phyloP scores from a whole-genome alignment of 2,329 filamentous ascomycete species.

The Neofusicoccum ribis region DNA sequence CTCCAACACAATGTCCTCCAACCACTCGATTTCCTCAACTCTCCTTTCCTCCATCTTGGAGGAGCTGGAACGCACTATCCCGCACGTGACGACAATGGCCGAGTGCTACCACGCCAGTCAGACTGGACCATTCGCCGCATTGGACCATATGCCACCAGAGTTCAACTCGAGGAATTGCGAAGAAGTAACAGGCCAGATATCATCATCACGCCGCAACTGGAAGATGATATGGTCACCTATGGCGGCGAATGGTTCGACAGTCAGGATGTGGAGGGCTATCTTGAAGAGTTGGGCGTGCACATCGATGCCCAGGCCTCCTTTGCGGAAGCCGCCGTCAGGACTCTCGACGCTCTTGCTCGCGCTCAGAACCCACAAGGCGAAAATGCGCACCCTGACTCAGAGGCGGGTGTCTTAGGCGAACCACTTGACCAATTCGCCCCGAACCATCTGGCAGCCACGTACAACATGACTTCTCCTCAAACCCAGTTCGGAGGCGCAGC shows the following conservation, averaged over 20 bases:
- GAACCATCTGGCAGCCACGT: neutral
- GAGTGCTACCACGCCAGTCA: slow-evolving; percentile 33
- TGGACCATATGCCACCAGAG: slow-evolving; percentile 25
- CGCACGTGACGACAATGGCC: slow-evolving; percentile 39
- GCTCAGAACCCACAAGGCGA: neutral
- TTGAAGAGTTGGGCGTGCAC: slow-evolving; percentile 62
- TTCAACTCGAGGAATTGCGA: slow-evolving; percentile 1
- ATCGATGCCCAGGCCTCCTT: slow-evolving; percentile 64
- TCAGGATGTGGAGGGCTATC: slow-evolving; percentile 74
- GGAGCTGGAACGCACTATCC: slow-evolving; percentile 68
- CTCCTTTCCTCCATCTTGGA: slow-evolving; percentile 66
- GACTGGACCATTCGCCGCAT: slow-evolving; percentile 35
- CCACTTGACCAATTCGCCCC: slow-evolving; percentile 15
- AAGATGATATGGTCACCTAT: slow-evolving; percentile 61
- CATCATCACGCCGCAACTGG: slow-evolving; percentile 22
- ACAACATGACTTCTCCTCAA: neutral
- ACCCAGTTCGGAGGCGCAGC: neutral
- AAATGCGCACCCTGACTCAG: slow-evolving; percentile 8
- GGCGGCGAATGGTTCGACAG: slow-evolving; percentile 76
- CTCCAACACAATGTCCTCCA: slow-evolving; percentile 44
- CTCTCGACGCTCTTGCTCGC: slow-evolving; percentile 41
- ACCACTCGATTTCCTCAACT: slow-evolving; percentile 59
- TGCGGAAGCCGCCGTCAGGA: slow-evolving; percentile 50
- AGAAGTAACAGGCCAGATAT: neutral
- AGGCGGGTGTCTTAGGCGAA: slow-evolving; percentile 9